These are phyloP conservation scores for Eimeria tenella DNA, from an alignment of 169 alveolate species.

Conservation along the genomic window DNA sequence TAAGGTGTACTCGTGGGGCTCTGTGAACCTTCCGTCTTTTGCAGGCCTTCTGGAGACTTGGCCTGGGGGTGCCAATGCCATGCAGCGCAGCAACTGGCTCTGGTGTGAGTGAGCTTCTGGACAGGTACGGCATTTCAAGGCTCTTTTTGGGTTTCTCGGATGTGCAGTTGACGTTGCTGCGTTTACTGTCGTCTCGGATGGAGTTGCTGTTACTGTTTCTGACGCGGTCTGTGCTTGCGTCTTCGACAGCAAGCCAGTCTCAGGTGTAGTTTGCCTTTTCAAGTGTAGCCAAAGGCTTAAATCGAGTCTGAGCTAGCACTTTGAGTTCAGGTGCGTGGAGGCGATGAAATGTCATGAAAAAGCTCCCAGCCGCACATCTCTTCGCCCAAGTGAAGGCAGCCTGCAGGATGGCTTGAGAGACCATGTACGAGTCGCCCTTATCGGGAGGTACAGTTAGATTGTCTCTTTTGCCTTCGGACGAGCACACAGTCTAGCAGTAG, in stretches of 20 bases:
- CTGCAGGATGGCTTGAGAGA: background rate
- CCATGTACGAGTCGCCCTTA: background rate
- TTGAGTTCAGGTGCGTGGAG: background rate
- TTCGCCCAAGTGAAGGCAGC: background rate
- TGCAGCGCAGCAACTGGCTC: conserved; percentile 59
- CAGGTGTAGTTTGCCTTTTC: background rate
- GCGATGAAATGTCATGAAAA: background rate
- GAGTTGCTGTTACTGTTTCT: too few relatives aligned
- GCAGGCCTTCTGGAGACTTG: conserved; percentile 61
- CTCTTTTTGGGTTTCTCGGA: too few relatives aligned
- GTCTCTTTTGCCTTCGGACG: background rate
- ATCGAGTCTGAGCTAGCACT: background rate
- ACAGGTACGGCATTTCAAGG: background rate
- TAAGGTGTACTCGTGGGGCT: background rate
- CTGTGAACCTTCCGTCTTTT: too few relatives aligned
- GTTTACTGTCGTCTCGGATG: background rate
- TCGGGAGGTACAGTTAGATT: background rate
- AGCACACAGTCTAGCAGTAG: background rate
- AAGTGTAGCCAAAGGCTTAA: background rate
- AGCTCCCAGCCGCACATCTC: background rate
- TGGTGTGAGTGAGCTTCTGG: conserved; percentile 37
- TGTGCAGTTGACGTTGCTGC: too few relatives aligned
- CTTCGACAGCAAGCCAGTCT: background rate
- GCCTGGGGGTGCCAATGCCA: conserved; percentile 57
- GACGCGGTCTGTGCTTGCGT: background rate